phyloP scores from a whole-genome alignment of 805 yeast species.

The Ogataea pini region DNA sequence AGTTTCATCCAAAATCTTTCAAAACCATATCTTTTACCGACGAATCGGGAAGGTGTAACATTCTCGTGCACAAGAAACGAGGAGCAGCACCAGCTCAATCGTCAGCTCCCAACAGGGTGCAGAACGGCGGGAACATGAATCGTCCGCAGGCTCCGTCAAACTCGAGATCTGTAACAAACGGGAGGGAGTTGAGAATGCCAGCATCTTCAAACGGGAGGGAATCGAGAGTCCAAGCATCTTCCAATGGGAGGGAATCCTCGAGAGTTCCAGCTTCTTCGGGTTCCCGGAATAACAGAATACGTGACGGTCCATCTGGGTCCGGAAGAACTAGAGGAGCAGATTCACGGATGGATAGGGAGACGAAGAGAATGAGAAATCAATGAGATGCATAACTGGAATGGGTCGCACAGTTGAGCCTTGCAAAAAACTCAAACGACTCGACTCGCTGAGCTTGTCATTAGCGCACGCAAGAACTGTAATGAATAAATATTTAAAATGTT shows the following conservation, averaged over 20 bases:
- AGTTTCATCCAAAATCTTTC: constrained; percentile 22
- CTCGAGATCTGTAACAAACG: no score
- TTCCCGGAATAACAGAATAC: background rate
- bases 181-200: no score
- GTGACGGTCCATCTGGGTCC: background rate
- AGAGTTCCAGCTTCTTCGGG: no score
- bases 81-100: constrained; percentile 4
- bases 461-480: background rate
- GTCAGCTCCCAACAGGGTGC: background rate
- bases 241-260: no score
- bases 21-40: constrained; percentile 24
- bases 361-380: constrained; percentile 9
- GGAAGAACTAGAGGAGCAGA: constrained; percentile 1
- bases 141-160: constrained; percentile 4
- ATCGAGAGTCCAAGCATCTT: no score
- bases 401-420: no score
- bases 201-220: no score
- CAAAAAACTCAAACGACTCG: no score
- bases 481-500: background rate
- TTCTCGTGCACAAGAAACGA: constrained; percentile 16
- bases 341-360: constrained; percentile 7
- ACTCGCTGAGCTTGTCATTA: no score
- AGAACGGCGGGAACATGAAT: background rate
- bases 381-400: no score
- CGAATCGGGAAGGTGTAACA: constrained; percentile 17